Evolutionary conservation across 768 basidiomycete species (phyloP), one percentile per base, ranked within the genome.

Genomic region (Boletus speciosus): DNA sequence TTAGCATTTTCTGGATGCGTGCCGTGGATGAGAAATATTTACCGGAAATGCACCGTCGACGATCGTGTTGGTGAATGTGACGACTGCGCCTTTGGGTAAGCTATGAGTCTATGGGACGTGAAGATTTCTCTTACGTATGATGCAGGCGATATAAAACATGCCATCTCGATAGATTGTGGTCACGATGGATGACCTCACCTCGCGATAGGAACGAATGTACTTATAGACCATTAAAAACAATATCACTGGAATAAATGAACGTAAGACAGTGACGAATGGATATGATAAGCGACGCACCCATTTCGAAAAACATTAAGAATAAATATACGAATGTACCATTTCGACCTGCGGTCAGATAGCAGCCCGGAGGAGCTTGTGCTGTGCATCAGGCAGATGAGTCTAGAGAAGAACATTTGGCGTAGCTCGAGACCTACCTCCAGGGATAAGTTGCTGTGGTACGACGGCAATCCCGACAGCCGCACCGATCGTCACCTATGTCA

Each of bases 131-230:
- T 48, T 36, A 62, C 61, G 21, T 23, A 54, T 51, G 23, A 64
- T 57, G 23, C 62, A 64, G 25, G 21, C 5, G 15, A 63, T 46
- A 15, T 63, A 61, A 38, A 63, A 36, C 39, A 64, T 51, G 34
- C 52, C 36, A 23, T 60, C 62, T 19, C 55, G 47, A 44, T 64
- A 64, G 16, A 52, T 21, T 7, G 31, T 42, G 32, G 6, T 4
- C 14, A 61, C 40, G 6, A 64, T 47, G 4, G 47, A 27, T 15
- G 34, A n/a, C 10, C 4, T 39, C 27, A 38, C 37, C 7, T 40
- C n/a, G 27, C 49, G 45, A 36, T 60, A 60, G 14, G 52, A 8
- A 16, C 27, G 31, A 34, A 59, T 51, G 5, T 12, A 39, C 31
- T 55, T 58, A 10, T 54, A 60, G 1, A 29, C 46, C 21, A 25